Evolutionary conservation across 1,284 basidiomycete species (phyloP), one percentile per base, ranked within the genome.

Genomic region (Clitocybe nebularis): DNA sequence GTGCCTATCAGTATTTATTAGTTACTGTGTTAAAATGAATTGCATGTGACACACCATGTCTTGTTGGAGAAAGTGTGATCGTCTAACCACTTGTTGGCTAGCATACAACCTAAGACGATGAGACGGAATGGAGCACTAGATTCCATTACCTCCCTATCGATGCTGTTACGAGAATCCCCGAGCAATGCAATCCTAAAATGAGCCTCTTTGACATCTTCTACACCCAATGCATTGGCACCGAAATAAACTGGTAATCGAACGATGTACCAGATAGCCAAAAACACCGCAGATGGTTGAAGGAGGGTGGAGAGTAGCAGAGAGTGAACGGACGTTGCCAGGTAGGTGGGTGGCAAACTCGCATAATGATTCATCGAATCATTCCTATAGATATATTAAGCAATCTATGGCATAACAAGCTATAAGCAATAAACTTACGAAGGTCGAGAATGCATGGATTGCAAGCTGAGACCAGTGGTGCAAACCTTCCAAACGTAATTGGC

Each of bases 51-150:
- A 49, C 61, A 89, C 90, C 91, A 93, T 45, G 90, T 93, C 70
- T 90, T 91, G 68, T 90, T 92, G 39, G 89, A 88, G 64, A 92
- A 93, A 0, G 91, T 93, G 57, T 93, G 89, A 57, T 93, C 90
- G 57, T 93, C 90, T 50, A 93, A 59, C 89, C 90, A 93, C 66
- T 93, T 93, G 63, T 93, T 93, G 16, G 90, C 85, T 28, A 93
- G 70, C 79, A 92, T 88, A 49, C 86, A 85, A 22, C 89, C 90
- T n/a, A 93, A 70, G 13, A 90, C 74, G 46, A 91, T 72, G 30
- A 89, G 64, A 39, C 83, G 77, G 60, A 88, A 89, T 8, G 81
- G 77, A 1, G 78, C 79, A 47, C 68, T 71, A 6, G 68, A 66
- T 57, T 84, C 80, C 40, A 67, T 64, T 2, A 69, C 64, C 40